Base-by-base conservation (phyloP, 2,329 filamentous ascomycete genomes). In the Sporothrix protearum region DNA sequence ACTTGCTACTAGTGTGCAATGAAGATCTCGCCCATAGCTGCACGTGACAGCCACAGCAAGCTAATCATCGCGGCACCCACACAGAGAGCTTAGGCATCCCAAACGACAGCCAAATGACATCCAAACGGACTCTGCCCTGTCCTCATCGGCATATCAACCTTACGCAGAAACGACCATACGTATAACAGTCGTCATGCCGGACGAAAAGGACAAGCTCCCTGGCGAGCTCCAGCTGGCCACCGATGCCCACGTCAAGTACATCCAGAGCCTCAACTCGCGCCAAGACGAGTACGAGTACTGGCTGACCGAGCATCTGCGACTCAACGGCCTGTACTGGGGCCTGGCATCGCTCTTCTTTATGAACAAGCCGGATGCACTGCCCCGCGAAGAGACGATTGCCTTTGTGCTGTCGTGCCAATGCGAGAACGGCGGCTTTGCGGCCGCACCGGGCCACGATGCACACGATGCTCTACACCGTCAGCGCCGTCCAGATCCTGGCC, bases 311-410 rank as follows among this genome's bases (percentile, higher is more conserved):
- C 96, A 99, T 80, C 86, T 99, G 76, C 93, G 96, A 73, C 87
- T 99, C 72, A 97, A 96, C 80, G 96, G 96, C 59, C 88, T 99
- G 64, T 99, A 99, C 82, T 99, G 96, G 96, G 96, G 96, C 16
- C 83, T 99, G 71, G 96, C 91, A 7, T 91, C 95, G 7, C 87
- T 98, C 53, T 92, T 97, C 83, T 86, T 98, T 36, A 88, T 99
- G 72, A 88, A 90, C 66, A 90, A 87, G 71, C 93, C 94, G 1
- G 89, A 96, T 74, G 93, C 91, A 2, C 87, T 99, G 10, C 91
- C 95, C 12, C 89, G 92, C 70, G 85, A 90, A 69, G 89, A 92
- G 74, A 92, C 96, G 30, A 91, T 99, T 77, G 89, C 94, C 76
- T 99, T 97, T 81, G 92, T 98, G n/a, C 87, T 97, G 68, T 94